These are phyloP conservation scores for Pythium sp. DNA, from an alignment of 352 stramenopile species.

Conservation along the genomic window DNA sequence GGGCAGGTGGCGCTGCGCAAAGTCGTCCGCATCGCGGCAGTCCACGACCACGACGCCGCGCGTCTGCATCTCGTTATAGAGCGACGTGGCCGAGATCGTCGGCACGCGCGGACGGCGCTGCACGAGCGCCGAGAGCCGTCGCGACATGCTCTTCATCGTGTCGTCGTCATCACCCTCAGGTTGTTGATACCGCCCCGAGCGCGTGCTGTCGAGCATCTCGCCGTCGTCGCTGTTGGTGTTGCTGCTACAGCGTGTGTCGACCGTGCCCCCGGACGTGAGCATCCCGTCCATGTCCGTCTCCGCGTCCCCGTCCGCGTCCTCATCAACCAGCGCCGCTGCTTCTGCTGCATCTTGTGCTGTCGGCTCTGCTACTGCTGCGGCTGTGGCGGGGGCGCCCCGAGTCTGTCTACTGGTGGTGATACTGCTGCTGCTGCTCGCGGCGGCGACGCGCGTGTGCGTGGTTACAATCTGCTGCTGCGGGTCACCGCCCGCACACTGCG, in stretches of 20 bases:
- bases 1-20: slow-evolving; percentile 36
- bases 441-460: not conserved
- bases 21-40: slow-evolving; percentile 55
- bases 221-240: slow-evolving; percentile 10
- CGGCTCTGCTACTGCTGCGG: not conserved
- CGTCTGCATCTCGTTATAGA: slow-evolving; percentile 78
- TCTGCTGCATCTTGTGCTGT: not conserved
- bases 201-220: slow-evolving; percentile 7
- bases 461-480: slow-evolving; percentile 8
- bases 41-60: slow-evolving; percentile 63
- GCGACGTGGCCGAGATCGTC: slow-evolving; percentile 55
- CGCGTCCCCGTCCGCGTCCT: not conserved
- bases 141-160: slow-evolving; percentile 23
- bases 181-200: not conserved
- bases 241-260: slow-evolving; percentile 9
- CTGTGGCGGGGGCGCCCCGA: not conserved
- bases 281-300: not conserved
- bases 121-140: slow-evolving; percentile 25
- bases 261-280: slow-evolving; percentile 13
- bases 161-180: not conserved
- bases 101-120: slow-evolving; percentile 37
- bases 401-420: not conserved
- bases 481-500: slow-evolving; percentile 11
- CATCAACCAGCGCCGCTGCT: not conserved
- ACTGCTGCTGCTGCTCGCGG: not conserved